Evolutionary conservation across 2,329 filamentous ascomycete genomes (phyloP), one percentile per base, ranked within the genome.

Genomic region (Trichophyton simii): DNA sequence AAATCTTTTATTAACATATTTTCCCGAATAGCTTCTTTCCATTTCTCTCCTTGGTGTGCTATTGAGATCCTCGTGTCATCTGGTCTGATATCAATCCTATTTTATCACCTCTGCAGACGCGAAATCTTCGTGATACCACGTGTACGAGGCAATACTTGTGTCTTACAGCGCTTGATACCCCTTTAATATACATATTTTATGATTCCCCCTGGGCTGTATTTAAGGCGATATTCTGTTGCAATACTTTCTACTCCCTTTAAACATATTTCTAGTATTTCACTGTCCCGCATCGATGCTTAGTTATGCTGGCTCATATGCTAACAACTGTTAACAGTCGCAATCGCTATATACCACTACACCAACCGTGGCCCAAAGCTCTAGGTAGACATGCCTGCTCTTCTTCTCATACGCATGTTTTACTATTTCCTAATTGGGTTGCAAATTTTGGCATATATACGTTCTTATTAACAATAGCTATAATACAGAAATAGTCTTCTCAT

Each of bases 291-390:
- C n/a, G 41, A 13, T 18, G 15, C n/a, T 44, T 44, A n/a, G 15
- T 15, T n/a, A 44, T 18, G 15, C 18, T 7, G n/a, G 15, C 18
- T 54, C 9, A 52, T 11, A 6, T 55, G 58, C 42, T 62, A 57
- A 61, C 50, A 59, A 28, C 8, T 46, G 15, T 15, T 7, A 15
- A 57, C 38, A 66, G 65, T 64, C 34, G 65, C 65, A 50, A 61
- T 65, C 36, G 64, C 60, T 52, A 59, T 72, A 34, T 64, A 71
- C 13, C 71, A 72, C 61, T 64, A 71, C 59, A 64, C 72, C 60
- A 70, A 74, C 60, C 72, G 72, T 57, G 68, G 69, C 34, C 68
- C 70, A 57, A 75, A 71, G 63, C 67, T 71, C 48, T 72, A 68
- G 69, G 57, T 36, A 20, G 36, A 25, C 15, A 31, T 11, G 2